A percentile compares a stretch with the other conserved stretches of the same genome.
phyloP scores from a whole-genome alignment of 1,284 basidiomycete species.

The Naganishia sp. region DNA sequence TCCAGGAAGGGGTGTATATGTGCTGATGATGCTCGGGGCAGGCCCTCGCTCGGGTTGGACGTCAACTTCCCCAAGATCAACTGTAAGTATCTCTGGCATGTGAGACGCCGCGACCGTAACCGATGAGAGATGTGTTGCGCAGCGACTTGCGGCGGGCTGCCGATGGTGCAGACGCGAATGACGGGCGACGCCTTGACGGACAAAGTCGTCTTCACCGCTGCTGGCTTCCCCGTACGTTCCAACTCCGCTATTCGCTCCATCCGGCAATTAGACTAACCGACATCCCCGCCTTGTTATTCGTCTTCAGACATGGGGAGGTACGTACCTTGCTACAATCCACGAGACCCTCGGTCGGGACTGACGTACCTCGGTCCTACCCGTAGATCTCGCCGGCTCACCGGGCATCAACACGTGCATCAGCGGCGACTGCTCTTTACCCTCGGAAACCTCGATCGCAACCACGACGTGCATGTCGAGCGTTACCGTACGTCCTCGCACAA shows the following conservation, averaged over 20 bases:
- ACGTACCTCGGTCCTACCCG: background rate
- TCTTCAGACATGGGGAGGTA: constrained; percentile 22
- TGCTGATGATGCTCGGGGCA: background rate
- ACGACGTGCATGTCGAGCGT: constrained; percentile 26
- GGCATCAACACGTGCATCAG: constrained; percentile 28
- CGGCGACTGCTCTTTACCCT: constrained; percentile 24
- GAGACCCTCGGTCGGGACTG: background rate
- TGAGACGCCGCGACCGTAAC: background rate
- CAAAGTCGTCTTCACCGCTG: constrained; percentile 26
- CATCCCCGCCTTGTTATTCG: background rate
- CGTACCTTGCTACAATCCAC: background rate
- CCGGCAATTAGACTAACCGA: no score
- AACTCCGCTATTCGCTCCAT: no score
- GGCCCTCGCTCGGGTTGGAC: constrained; percentile 21
- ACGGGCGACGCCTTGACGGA: constrained; percentile 28
- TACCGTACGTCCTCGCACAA: background rate
- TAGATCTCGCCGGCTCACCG: constrained; percentile 16
- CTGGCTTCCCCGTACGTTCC: constrained; percentile 23
- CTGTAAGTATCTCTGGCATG: background rate
- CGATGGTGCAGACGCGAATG: constrained; percentile 28
- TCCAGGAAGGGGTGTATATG: background rate
- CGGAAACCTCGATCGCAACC: constrained; percentile 24
- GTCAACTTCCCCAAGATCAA: constrained; percentile 32
- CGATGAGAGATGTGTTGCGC: no score
- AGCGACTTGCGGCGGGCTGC: constrained; percentile 28